Conservation (phyloP, 768 basidiomycete species). For the Phylloporus rhodoxanthus region DNA sequence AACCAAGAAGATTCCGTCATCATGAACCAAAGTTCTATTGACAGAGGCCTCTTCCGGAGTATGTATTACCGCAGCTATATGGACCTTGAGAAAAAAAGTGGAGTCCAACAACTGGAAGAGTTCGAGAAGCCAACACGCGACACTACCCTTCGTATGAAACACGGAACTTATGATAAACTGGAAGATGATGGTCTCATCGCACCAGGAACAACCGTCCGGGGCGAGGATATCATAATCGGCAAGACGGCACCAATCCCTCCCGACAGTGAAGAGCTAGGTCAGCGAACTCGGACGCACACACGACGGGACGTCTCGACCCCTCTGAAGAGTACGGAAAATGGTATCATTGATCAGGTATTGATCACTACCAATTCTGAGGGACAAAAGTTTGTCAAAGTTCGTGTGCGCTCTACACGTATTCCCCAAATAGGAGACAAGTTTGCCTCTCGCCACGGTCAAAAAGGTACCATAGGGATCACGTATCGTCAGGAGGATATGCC, state of each 20-base stretch:
- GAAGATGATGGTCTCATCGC: slow-evolving; percentile 96
- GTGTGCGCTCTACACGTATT: slow-evolving; percentile 90
- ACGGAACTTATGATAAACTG: slow-evolving; percentile 96
- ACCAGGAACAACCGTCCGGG: slow-evolving; percentile 88
- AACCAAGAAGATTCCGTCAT: slow-evolving; percentile 99
- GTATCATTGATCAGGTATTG: slow-evolving; percentile 95
- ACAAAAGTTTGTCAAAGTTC: slow-evolving; percentile 97
- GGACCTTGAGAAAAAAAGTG: slow-evolving; percentile 97
- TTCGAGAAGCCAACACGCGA: slow-evolving; percentile 96
- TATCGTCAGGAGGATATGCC: slow-evolving; percentile 99
- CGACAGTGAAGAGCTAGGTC: slow-evolving; percentile 95
- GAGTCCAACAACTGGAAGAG: slow-evolving; percentile 85
- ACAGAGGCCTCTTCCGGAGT: slow-evolving; percentile 96
- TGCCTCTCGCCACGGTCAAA: slow-evolving; percentile 98
- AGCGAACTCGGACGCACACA: slow-evolving; percentile 88
- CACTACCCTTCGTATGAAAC: slow-evolving; percentile 92
- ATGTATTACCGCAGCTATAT: slow-evolving; percentile 98
- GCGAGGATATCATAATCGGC: slow-evolving; percentile 98
- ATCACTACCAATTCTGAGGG: slow-evolving; percentile 95
- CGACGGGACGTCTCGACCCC: slow-evolving; percentile 96
- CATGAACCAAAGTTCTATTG: slow-evolving; percentile 99
- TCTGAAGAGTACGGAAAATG: slow-evolving; percentile 95
- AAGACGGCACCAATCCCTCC: slow-evolving; percentile 97
- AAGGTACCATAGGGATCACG: slow-evolving; percentile 99
- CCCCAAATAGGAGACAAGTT: slow-evolving; percentile 99